A percentile compares a stretch with the other conserved stretches of the same genome.
These are phyloP conservation scores for Mycena capillaripes DNA, from an alignment of 768 basidiomycete genomes.

Conservation along the genomic window DNA sequence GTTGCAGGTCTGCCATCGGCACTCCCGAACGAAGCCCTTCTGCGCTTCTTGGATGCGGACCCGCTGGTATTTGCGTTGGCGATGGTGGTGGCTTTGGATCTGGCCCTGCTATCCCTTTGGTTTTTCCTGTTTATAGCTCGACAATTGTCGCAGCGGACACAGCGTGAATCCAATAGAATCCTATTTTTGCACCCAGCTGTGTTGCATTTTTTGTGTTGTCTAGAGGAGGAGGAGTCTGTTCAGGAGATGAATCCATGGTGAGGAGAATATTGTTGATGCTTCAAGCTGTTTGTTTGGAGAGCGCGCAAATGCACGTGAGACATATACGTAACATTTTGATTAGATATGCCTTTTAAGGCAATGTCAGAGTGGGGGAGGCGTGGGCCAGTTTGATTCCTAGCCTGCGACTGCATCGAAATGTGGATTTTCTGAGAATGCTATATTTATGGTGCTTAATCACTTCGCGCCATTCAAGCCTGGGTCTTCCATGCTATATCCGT, in stretches of 20 bases:
- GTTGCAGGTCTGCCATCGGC: not conserved
- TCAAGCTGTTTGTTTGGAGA: not conserved
- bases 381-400: conserved; percentile 16
- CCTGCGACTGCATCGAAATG: too few relatives aligned
- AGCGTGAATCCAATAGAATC: not conserved
- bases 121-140: not conserved
- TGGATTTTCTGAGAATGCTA: too few relatives aligned
- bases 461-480: too few relatives aligned
- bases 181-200: not conserved
- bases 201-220: not conserved
- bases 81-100: not conserved
- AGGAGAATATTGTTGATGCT: not conserved
- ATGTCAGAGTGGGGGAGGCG: too few relatives aligned
- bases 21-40: not conserved
- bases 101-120: not conserved
- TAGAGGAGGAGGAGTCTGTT: not conserved
- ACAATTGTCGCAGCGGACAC: not conserved
- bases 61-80: not conserved
- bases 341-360: conserved; percentile 15
- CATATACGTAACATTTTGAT: conserved; percentile 2
- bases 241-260: not conserved
- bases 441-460: too few relatives aligned
- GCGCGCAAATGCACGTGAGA: not conserved
- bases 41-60: not conserved
- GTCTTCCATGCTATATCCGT: too few relatives aligned